These are phyloP conservation scores for Microcyclospora pomicola DNA, from an alignment of 2,329 filamentous ascomycete species.

Conservation along the genomic window DNA sequence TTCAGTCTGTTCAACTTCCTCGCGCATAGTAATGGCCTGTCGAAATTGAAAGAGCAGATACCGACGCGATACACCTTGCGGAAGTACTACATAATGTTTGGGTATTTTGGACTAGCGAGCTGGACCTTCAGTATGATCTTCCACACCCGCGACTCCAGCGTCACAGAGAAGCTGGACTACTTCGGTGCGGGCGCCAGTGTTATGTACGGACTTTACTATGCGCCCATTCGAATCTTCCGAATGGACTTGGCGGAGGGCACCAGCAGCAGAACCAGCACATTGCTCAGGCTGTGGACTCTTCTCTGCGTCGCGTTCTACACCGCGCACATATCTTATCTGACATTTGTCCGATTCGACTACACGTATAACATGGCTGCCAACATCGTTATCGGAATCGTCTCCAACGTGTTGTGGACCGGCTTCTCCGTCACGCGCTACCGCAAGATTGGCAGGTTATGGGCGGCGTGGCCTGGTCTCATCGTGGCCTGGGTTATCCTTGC, in stretches of 20 bases:
- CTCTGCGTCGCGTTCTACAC: constrained; percentile 59
- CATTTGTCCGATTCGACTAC: constrained; percentile 82
- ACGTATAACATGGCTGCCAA: constrained; percentile 97
- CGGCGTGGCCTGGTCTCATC: constrained; percentile 76
- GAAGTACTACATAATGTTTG: constrained; percentile 66
- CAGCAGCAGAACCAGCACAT: constrained; percentile 26
- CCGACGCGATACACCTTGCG: constrained; percentile 62
- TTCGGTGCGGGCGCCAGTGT: constrained; percentile 84
- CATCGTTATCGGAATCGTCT: constrained; percentile 62
- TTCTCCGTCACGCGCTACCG: constrained; percentile 67
- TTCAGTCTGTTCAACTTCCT: constrained; percentile 87
- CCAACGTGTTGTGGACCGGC: constrained; percentile 73
- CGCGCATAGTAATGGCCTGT: constrained; percentile 68
- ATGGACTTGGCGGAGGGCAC: constrained; percentile 46
- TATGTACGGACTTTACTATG: constrained; percentile 81
- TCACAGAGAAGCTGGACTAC: constrained; percentile 93
- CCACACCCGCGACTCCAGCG: constrained; percentile 71
- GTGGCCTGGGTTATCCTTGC: constrained; percentile 84
- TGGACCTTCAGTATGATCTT: constrained; percentile 89
- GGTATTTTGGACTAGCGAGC: constrained; percentile 64
- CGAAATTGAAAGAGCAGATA: constrained; percentile 54
- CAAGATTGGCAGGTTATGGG: constrained; percentile 61
- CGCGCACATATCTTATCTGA: constrained; percentile 70
- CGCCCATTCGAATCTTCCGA: constrained; percentile 67
- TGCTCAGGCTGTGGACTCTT: constrained; percentile 62